A percentile compares a stretch with the other conserved stretches of the same genome.
These are phyloP conservation scores for Pyrenophora teres DNA, from an alignment of 2,329 filamentous ascomycete species.

Conservation along the genomic window DNA sequence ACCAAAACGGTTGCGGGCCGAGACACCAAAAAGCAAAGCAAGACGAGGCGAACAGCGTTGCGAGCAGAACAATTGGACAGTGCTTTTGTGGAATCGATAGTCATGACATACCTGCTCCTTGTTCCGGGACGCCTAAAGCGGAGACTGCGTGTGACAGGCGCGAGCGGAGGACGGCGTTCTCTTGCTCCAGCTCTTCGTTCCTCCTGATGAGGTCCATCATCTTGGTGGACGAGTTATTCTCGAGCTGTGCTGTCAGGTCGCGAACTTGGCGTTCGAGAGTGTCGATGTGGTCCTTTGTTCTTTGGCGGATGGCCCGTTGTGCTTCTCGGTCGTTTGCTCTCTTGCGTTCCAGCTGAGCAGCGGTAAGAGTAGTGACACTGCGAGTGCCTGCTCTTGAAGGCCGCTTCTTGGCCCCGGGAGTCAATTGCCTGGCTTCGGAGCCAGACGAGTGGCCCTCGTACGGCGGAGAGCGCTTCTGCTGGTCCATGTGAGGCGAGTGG, in stretches of 20 bases:
- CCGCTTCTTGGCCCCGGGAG: constrained; percentile 51
- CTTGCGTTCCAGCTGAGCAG: constrained; percentile 63
- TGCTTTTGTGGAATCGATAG: constrained; percentile 24
- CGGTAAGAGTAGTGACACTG: constrained; percentile 61
- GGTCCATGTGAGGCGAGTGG: constrained; percentile 43
- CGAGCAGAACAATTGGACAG: constrained; percentile 32
- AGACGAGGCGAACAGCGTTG: constrained; percentile 10
- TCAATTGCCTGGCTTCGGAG: constrained; percentile 46
- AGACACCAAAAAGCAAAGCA: constrained; percentile 36
- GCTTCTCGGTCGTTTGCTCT: constrained; percentile 65
- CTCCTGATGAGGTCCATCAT: constrained; percentile 58
- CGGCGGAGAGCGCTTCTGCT: constrained; percentile 42
- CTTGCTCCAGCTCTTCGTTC: constrained; percentile 60
- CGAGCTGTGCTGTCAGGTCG: constrained; percentile 56
- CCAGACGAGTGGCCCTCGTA: constrained; percentile 48
- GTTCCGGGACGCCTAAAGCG: constrained; percentile 43
- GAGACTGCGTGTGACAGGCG: constrained; percentile 55
- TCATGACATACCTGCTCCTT: constrained; percentile 44
- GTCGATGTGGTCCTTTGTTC: constrained; percentile 65
- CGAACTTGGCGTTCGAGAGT: constrained; percentile 59
- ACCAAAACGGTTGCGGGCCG: constrained; percentile 33
- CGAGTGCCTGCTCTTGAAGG: constrained; percentile 61
- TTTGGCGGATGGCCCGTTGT: constrained; percentile 62
- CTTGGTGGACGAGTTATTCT: constrained; percentile 52
- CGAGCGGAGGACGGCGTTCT: constrained; percentile 58